phyloP scores from a whole-genome alignment of 148 eudicot genomes.

The Silene latifolia region DNA sequence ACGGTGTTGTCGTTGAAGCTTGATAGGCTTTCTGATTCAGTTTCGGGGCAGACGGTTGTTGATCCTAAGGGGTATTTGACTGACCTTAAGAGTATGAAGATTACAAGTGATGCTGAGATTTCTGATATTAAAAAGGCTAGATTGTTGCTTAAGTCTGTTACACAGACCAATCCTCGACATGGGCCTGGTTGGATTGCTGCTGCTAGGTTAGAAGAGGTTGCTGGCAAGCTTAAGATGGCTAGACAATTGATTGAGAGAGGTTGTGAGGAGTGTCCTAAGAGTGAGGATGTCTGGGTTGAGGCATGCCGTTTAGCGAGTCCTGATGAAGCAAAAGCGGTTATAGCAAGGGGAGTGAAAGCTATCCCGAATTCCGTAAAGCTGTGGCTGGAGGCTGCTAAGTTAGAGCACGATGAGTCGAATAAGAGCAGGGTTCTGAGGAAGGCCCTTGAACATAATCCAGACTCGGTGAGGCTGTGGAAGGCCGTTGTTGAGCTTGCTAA shows the following conservation, averaged over 20 bases:
- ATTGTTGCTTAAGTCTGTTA: slow-evolving; percentile 75
- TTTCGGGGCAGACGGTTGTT: slow-evolving; percentile 79
- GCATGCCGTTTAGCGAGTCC: slow-evolving; percentile 73
- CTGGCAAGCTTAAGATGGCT: slow-evolving; percentile 76
- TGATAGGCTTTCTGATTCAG: slow-evolving; percentile 82
- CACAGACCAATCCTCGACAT: slow-evolving; percentile 82
- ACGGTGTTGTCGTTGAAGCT: slow-evolving; percentile 88
- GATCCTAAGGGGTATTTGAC: slow-evolving; percentile 93
- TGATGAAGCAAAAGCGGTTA: slow-evolving; percentile 86
- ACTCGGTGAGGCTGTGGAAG: slow-evolving; percentile 95
- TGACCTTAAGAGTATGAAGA: slow-evolving; percentile 94
- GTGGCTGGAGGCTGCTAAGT: slow-evolving; percentile 86
- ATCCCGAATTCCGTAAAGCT: slow-evolving; percentile 88
- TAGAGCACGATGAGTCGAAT: slow-evolving; percentile 67
- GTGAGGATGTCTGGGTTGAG: slow-evolving; percentile 95
- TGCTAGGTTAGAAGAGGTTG: slow-evolving; percentile 91
- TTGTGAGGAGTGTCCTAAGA: slow-evolving; percentile 92
- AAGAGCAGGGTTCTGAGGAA: slow-evolving; percentile 86
- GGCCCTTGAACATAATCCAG: slow-evolving; percentile 87
- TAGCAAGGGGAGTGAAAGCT: slow-evolving; percentile 83
- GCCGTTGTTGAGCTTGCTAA: slow-evolving; percentile 91
- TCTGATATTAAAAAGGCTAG: slow-evolving; percentile 90
- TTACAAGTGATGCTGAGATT: slow-evolving; percentile 92
- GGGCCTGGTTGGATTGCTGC: slow-evolving; percentile 99
- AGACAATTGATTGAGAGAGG: slow-evolving; percentile 73